Evolutionary conservation across 2,329 filamentous ascomycete genomes (phyloP).

Genomic region (Esteya vermicola): DNA sequence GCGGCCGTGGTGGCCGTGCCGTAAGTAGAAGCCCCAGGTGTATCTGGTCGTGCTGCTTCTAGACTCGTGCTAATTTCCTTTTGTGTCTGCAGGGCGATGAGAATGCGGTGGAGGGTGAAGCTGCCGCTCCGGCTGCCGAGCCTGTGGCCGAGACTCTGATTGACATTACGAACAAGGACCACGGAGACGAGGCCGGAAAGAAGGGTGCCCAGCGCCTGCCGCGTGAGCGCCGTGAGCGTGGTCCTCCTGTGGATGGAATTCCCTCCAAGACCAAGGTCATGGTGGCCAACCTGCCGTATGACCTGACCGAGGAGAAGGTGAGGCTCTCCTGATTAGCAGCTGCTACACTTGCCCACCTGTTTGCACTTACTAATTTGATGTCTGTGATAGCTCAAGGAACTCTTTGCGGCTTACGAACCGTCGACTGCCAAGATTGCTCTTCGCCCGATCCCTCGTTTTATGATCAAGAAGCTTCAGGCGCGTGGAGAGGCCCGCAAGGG

Average conservation of each 20-base stretch:
- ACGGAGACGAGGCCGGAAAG: conserved; percentile 46
- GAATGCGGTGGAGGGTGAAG: conserved; percentile 29
- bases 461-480: conserved; percentile 99
- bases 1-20: conserved; percentile 50
- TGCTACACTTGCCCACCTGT: no score
- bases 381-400: conserved; percentile 69
- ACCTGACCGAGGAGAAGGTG: conserved; percentile 95
- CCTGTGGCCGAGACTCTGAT: conserved; percentile 40
- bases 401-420: conserved; percentile 85
- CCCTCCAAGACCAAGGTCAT: conserved; percentile 99
- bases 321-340: conserved; percentile 16
- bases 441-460: conserved; percentile 95
- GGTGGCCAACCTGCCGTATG: conserved; percentile 98
- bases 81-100: conserved; percentile 22
- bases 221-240: conserved; percentile 59
- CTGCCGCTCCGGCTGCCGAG: conserved; percentile 30
- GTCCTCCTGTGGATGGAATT: conserved; percentile 91
- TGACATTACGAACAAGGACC: conserved; percentile 44
- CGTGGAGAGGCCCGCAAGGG: conserved; percentile 98
- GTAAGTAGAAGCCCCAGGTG: no score
- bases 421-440: conserved; percentile 96
- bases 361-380: no score
- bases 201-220: conserved; percentile 36
- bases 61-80: background rate
- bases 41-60: no score